phyloP scores from a whole-genome alignment of 257 asterid genomes.

The Oldenlandia corymbosa region DNA sequence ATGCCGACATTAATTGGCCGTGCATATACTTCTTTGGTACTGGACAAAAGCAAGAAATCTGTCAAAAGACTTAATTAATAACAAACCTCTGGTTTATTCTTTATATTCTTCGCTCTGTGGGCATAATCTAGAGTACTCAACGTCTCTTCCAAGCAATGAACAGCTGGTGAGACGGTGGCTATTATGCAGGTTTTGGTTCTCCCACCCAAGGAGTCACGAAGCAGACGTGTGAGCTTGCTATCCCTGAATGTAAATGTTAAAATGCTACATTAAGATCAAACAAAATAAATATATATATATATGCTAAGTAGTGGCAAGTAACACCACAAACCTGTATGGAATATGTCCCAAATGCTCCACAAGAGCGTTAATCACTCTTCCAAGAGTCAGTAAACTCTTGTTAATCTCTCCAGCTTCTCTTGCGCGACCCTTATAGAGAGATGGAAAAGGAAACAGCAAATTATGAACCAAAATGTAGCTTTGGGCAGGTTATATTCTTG shows the following conservation, averaged over 20 bases:
- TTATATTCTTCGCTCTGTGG: constrained; percentile 81
- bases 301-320: constrained; percentile 5
- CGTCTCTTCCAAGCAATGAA: constrained; percentile 91
- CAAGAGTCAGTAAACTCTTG: constrained; percentile 85
- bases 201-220: constrained; percentile 88
- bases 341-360: constrained; percentile 88
- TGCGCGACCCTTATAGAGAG: constrained; percentile 61
- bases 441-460: neutral
- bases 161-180: constrained; percentile 91
- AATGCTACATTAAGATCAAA: constrained; percentile 2
- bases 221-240: constrained; percentile 82
- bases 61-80: neutral
- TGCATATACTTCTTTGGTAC: no score
- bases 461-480: neutral
- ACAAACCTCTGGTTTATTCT: constrained; percentile 88
- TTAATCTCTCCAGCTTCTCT: constrained; percentile 94
- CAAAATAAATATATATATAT: constrained; percentile 2
- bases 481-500: neutral
- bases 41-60: neutral
- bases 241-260: constrained; percentile 43
- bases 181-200: constrained; percentile 86
- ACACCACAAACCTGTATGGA: constrained; percentile 58
- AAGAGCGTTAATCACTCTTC: constrained; percentile 81
- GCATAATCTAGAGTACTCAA: constrained; percentile 90
- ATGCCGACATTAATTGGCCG: no score